A percentile compares a stretch with the other conserved stretches of the same genome.
phyloP scores from a whole-genome alignment of 148 eudicot species.

The Pouteria glomerata region DNA sequence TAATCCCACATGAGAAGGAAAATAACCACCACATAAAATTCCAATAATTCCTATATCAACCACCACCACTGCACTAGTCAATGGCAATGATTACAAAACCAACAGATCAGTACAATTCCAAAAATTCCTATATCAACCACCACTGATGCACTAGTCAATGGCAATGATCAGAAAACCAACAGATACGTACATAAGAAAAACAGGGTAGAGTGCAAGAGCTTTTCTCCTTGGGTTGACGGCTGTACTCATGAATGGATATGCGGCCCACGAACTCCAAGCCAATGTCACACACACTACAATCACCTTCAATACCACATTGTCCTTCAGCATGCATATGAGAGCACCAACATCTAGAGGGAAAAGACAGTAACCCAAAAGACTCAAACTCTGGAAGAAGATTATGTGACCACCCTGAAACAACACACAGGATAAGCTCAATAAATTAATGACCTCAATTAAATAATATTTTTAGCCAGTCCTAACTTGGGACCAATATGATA shows the following conservation, averaged over 20 bases:
- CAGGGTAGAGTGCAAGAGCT: slow-evolving; percentile 96
- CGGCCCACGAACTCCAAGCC: slow-evolving; percentile 99
- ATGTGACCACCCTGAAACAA: slow-evolving; percentile 88
- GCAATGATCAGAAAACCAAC: slow-evolving; percentile 98
- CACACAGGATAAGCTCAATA: not conserved
- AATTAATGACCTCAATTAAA: no score
- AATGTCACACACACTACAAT: slow-evolving; percentile 74
- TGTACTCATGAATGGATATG: slow-evolving; percentile 96
- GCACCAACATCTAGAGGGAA: slow-evolving; percentile 93
- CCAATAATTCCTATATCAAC: slow-evolving; percentile 3
- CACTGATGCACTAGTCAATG: slow-evolving; percentile 41
- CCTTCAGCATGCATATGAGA: slow-evolving; percentile 80
- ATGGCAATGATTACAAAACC: slow-evolving; percentile 97
- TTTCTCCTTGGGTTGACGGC: slow-evolving; percentile 94
- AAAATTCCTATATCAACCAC: not conserved
- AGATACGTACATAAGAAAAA: slow-evolving; percentile 92
- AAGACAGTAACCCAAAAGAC: slow-evolving; percentile 92
- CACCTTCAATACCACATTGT: slow-evolving; percentile 67
- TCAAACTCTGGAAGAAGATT: slow-evolving; percentile 95
- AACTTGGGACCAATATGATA: no score
- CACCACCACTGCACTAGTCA: slow-evolving; percentile 27
- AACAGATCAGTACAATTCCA: slow-evolving; percentile 38
- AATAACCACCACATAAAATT: not conserved
- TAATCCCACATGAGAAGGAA: not conserved
- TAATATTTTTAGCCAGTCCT: no score